phyloP scores from a whole-genome alignment of 2,329 filamentous ascomycete genomes.

The Reticulascus tulasneorum region DNA sequence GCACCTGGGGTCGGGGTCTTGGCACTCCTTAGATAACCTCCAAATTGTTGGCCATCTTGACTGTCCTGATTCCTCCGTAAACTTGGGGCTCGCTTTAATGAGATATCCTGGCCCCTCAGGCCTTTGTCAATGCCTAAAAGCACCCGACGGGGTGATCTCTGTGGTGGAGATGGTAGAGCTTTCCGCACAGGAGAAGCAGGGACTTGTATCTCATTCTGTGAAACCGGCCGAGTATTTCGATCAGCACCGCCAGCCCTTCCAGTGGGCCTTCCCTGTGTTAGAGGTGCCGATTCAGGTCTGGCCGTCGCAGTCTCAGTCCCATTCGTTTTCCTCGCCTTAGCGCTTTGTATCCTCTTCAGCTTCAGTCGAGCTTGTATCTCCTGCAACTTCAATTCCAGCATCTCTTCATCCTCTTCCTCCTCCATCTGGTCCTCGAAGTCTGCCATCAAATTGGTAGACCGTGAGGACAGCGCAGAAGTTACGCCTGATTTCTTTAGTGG shows the following conservation, averaged over 20 bases:
- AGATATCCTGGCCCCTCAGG: conserved; percentile 74
- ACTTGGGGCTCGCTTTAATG: conserved; percentile 68
- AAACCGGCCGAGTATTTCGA: conserved; percentile 15
- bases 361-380: conserved; percentile 86
- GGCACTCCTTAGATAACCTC: conserved; percentile 41
- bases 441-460: conserved; percentile 14
- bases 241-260: conserved; percentile 20
- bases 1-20: conserved; percentile 30
- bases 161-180: conserved; percentile 44
- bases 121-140: conserved; percentile 88
- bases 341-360: conserved; percentile 78
- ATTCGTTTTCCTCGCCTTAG: conserved; percentile 40
- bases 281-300: conserved; percentile 5
- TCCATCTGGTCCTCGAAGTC: conserved; percentile 39
- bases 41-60: conserved; percentile 22
- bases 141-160: conserved; percentile 74
- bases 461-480: conserved; percentile 21
- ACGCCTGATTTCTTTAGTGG: conserved; percentile 49
- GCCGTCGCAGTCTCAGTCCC: conserved; percentile 21
- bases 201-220: conserved; percentile 56
- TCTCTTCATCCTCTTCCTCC: conserved; percentile 84
- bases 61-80: conserved; percentile 30
- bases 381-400: conserved; percentile 76
- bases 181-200: conserved; percentile 69
- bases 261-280: conserved; percentile 13